Evolutionary conservation across 225 moss, liverwort and hornwort species (phyloP).

Genomic region (Lunularia cruciata): DNA sequence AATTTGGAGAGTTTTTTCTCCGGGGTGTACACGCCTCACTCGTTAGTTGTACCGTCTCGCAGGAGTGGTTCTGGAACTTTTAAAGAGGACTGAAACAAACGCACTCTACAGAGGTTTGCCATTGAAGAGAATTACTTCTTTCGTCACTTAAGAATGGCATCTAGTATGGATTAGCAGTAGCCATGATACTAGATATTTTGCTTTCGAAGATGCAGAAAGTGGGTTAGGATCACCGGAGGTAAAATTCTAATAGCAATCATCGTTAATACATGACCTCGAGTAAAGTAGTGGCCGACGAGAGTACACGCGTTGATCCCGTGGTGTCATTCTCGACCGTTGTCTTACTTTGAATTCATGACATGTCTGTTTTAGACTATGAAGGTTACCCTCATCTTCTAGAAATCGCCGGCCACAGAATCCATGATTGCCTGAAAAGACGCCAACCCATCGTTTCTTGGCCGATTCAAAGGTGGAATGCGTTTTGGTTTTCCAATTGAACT

Average conservation of each 20-base stretch:
- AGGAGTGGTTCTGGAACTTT: background rate
- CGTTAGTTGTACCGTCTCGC: background rate
- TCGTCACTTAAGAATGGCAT: background rate
- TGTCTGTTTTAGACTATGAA: too few relatives aligned
- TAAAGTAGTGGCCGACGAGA: conserved; percentile 1
- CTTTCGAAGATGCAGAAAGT: too few relatives aligned
- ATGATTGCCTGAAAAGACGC: too few relatives aligned
- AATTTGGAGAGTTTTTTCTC: conserved; percentile 12
- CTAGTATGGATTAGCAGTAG: background rate
- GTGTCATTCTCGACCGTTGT: too few relatives aligned
- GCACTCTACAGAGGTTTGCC: background rate
- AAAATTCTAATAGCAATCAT: background rate
- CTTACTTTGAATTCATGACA: too few relatives aligned
- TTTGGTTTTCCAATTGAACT: too few relatives aligned
- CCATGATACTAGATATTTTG: too few relatives aligned
- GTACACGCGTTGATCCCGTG: background rate
- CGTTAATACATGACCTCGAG: background rate
- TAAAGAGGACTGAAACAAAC: background rate
- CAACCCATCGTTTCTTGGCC: too few relatives aligned
- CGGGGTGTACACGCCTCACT: conserved; percentile 4
- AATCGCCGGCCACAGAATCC: too few relatives aligned
- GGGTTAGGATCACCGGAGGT: too few relatives aligned
- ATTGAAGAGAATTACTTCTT: background rate
- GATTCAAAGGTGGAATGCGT: too few relatives aligned
- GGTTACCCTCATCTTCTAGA: too few relatives aligned